phyloP scores from a whole-genome alignment of 179 eudicot genomes.

The Beta lomatogona region DNA sequence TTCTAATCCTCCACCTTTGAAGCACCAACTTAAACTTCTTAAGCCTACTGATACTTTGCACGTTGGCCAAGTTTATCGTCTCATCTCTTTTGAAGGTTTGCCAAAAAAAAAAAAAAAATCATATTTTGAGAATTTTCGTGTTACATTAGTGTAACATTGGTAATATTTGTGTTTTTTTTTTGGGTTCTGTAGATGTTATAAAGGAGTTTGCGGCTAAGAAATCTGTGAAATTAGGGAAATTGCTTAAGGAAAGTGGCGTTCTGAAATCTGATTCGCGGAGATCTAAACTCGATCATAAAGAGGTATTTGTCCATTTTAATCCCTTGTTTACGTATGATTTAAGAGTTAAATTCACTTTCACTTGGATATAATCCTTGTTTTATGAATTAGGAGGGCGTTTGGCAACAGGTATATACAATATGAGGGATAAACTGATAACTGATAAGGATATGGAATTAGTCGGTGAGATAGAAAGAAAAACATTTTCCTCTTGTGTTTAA shows the following conservation, averaged over 20 bases:
- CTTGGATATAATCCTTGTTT: no score
- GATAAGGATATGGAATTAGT: no score
- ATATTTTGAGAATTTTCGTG: neutral
- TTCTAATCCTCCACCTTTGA: slow-evolving; percentile 24
- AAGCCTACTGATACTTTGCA: slow-evolving; percentile 59
- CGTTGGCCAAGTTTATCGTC: slow-evolving; percentile 74
- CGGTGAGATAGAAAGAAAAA: no score
- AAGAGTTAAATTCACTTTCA: no score
- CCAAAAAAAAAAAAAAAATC: no score
- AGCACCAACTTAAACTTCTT: slow-evolving; percentile 61
- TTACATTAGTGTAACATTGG: neutral
- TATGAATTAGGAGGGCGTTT: no score
- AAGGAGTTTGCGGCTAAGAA: slow-evolving; percentile 66
- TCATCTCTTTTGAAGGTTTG: slow-evolving; percentile 68
- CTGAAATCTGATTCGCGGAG: slow-evolving; percentile 4
- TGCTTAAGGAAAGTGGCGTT: slow-evolving; percentile 53
- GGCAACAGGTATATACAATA: no score
- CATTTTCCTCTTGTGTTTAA: no score
- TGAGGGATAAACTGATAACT: no score
- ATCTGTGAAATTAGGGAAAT: slow-evolving; percentile 59
- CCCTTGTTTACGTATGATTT: neutral
- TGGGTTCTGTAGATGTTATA: slow-evolving; percentile 50
- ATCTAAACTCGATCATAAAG: slow-evolving; percentile 6
- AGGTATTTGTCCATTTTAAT: neutral
- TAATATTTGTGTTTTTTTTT: neutral